Evolutionary conservation across 208 protist genomes (phyloP).

Genomic region (Leishmania arabica): DNA sequence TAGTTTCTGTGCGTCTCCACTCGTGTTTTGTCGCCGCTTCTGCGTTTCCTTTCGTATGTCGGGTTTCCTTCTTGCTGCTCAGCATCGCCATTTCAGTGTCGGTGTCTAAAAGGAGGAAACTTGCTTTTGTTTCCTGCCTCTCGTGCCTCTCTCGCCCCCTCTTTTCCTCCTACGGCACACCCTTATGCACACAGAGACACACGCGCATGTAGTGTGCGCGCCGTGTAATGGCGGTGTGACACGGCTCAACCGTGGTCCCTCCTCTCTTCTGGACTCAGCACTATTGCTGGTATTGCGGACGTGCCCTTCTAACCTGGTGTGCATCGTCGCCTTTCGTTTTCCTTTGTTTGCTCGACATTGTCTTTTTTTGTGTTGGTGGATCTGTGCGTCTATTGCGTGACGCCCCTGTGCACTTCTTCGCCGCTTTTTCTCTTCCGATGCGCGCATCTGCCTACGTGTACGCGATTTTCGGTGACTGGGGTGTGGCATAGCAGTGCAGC

Average conservation of each 20-base stretch:
- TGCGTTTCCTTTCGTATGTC: not conserved
- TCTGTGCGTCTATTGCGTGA: not conserved
- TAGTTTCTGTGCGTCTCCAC: not conserved
- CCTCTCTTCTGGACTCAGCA: not conserved
- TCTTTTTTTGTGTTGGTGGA: conserved; percentile 3
- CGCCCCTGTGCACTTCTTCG: not conserved
- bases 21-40: not conserved
- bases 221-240: not conserved
- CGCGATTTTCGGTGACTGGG: not conserved
- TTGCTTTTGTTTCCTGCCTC: not conserved
- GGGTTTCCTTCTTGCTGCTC: not conserved
- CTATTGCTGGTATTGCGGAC: not conserved
- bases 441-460: not conserved
- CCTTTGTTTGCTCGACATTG: not conserved
- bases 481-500: not conserved
- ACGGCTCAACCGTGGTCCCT: not conserved
- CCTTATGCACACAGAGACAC: not conserved
- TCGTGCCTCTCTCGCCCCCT: not conserved
- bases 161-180: not conserved
- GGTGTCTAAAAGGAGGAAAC: not conserved
- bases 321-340: not conserved
- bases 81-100: not conserved
- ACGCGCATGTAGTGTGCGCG: not conserved
- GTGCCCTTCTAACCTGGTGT: not conserved
- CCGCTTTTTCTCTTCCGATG: not conserved